These are phyloP conservation scores for Penicillium paradoxum DNA, from an alignment of 495 filamentous ascomycete species.

Conservation along the genomic window DNA sequence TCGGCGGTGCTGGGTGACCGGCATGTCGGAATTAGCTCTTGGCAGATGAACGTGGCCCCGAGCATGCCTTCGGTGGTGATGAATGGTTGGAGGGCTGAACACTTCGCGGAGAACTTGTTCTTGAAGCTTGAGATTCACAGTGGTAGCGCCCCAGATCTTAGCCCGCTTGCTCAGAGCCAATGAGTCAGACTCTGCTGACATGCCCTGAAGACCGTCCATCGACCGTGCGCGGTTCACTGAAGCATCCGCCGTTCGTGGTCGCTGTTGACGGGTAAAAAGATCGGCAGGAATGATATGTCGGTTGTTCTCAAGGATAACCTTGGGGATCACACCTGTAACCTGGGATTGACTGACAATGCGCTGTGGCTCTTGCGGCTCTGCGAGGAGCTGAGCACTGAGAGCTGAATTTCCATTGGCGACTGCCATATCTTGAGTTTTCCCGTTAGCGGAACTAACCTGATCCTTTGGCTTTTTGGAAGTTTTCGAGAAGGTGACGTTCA, in stretches of 20 bases:
- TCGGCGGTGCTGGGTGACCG: conserved; percentile 15
- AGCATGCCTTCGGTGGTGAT: conserved; percentile 57
- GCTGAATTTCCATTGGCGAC: conserved; percentile 17
- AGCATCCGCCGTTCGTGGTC: conserved; percentile 29
- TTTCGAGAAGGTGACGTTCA: conserved; percentile 96
- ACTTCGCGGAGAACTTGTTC: conserved; percentile 94
- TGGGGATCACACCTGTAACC: conserved; percentile 61
- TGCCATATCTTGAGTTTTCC: conserved; percentile 14
- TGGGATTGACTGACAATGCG: conserved; percentile 80
- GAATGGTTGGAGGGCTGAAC: conserved; percentile 78
- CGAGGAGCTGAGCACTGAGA: conserved; percentile 11
- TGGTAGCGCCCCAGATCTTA: conserved; percentile 92
- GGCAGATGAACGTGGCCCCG: conserved; percentile 56
- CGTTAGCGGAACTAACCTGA: conserved; percentile 19
- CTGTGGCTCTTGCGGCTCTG: conserved; percentile 49
- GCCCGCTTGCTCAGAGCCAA: conserved; percentile 35
- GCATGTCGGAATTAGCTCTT: conserved; percentile 36
- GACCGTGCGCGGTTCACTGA: conserved; percentile 17
- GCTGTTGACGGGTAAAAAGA: conserved; percentile 49
- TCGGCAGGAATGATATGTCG: conserved; percentile 89
- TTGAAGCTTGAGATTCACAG: conserved; percentile 78
- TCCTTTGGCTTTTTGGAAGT: conserved; percentile 61
- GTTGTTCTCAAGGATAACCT: conserved; percentile 94
- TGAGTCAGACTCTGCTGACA: conserved; percentile 15
- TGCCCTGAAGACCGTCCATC: conserved; percentile 11